Evolutionary conservation across 2,329 filamentous ascomycete genomes (phyloP).

Genomic region (Ciborinia camelliae): DNA sequence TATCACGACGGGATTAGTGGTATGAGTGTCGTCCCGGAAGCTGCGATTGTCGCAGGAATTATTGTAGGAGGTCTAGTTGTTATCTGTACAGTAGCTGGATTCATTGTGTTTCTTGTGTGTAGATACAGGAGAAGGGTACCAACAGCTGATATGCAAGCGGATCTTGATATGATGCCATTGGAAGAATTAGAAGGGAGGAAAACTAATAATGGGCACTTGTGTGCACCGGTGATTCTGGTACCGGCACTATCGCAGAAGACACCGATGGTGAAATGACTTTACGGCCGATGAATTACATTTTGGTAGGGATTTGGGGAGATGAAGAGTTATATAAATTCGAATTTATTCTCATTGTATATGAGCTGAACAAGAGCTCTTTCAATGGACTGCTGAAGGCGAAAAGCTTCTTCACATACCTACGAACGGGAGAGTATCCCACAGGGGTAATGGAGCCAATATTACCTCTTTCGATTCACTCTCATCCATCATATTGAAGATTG

Average conservation of each 20-base stretch:
- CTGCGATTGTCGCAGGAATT: not conserved
- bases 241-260: not conserved
- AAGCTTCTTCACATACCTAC: not conserved
- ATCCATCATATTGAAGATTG: not conserved
- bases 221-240: not conserved
- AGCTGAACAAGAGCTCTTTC: not conserved
- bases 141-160: slow-evolving; percentile 12
- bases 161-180: slow-evolving; percentile 25
- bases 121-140: not conserved
- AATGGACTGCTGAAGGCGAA: not conserved
- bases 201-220: slow-evolving; percentile 29
- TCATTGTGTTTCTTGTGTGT: not conserved
- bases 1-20: not conserved
- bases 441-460: not conserved
- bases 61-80: slow-evolving; percentile 1
- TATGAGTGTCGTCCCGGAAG: not conserved
- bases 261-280: not conserved
- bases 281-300: not conserved
- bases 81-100: not conserved
- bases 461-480: not conserved
- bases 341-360: no score
- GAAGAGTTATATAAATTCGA: not conserved
- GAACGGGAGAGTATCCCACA: not conserved
- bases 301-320: no score
- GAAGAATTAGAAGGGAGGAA: slow-evolving; percentile 41